Evolutionary conservation across 805 yeast genomes (phyloP), one percentile per base, ranked within the genome.

Genomic region (Kodamaea kaohsiungensis): DNA sequence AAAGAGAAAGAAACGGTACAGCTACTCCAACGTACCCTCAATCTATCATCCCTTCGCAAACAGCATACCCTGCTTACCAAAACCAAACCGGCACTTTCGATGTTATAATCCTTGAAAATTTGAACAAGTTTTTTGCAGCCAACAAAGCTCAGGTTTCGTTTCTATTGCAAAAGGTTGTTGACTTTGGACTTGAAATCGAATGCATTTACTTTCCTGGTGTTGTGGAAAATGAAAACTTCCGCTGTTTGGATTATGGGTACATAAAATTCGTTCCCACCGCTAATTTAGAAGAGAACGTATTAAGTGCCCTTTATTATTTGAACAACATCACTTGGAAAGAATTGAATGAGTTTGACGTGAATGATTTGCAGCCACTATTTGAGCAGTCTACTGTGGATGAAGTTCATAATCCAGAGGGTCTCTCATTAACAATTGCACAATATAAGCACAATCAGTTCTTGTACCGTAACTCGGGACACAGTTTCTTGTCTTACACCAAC

Each of bases 131-230:
- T 39, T 83, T 85, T 55, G 78, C 84, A 46, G 40, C 49, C 38
- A 46, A 17, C 39, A 18, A 15, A 15, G 19, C 43, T 50, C 7
- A 35, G 48, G 6, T 61, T 73, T 30, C 69, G 67, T 15, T 73
- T 70, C 66, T 87, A 25, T 51, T 69, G 2, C 61, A 66, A 15
- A 65, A 81, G 43, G 84, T 88, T 56, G 43, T 33, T n/a, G 61
- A 65, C 4, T 58, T 70, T 43, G 81, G 75, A 60, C 81, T 82
- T 19, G 72, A 70, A 12, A 75, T 88, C 27, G 81, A 77, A 17
- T 72, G 82, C 1, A 72, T 81, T 10, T 81, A 80, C 54, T 69
- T 86, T 58, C 91, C 91, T 1, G 48, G 53, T 3, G 49, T 46
- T 40, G 45, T 40, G 17, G 45, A 40, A 13, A 48, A 30, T 7